Base-by-base conservation (phyloP, 2,329 filamentous ascomycete species). In the Cladosporium oxysporum region DNA sequence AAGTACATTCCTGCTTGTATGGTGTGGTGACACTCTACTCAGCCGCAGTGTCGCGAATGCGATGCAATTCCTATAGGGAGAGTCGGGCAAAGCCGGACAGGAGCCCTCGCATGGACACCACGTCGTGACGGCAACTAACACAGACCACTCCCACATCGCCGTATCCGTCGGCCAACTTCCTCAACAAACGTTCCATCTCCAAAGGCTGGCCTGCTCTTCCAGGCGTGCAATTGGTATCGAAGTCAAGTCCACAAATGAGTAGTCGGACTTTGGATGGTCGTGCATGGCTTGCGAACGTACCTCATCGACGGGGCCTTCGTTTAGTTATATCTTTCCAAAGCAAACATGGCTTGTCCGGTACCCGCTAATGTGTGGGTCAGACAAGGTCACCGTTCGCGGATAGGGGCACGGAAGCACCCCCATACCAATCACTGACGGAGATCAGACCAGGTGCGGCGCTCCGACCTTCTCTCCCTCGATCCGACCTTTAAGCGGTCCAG, bases 401-500 rank as follows among this genome's bases (percentile, higher is more conserved):
- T 37, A 62, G 44, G 59, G 59, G 61, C 33, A 49, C 61, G 61
- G 61, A 35, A 55, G 35, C 26, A 41, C 61, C 61, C 61, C 55
- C 61, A 47, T 64, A 63, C 71, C 71, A 72, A 71, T 72, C 68
- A 70, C 49, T 55, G 65, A 47, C 58, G 35, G 28, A 64, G 28
- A 60, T 52, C 41, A 47, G 66, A 47, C 59, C 68, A 69, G 66
- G 67, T 68, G 69, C 64, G 59, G 62, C 65, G 70, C 61, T 69
- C 68, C 64, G 60, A 70, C 67, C 69, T 69, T 64, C 55, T 47
- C 64, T 66, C 62, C 66, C 63, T 68, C 65, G 58, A 52, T 55
- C 71, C 71, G 70, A 68, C 59, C 65, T 69, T 71, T 68, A 71
- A 71, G 67, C 70, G 69, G 69, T 63, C 64, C 66, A 63, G 66